These are phyloP conservation scores for Sicyos baderoa DNA, from an alignment of 306 rosid species.

Conservation along the genomic window DNA sequence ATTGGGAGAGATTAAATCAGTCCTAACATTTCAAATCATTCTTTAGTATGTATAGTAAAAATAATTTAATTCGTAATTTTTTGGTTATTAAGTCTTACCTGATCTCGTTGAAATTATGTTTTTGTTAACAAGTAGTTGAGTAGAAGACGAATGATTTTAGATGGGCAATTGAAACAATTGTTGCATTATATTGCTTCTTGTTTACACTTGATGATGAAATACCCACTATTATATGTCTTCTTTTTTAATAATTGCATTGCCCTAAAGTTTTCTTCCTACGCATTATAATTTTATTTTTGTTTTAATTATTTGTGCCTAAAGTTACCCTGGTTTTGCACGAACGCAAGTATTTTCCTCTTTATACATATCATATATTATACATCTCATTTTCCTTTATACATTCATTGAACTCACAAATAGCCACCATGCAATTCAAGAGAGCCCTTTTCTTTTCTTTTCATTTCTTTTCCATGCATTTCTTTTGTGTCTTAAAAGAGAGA, in stretches of 20 bases:
- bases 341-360: slow-evolving; percentile 4
- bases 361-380: not conserved
- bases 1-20: no score
- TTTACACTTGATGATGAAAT: slow-evolving; percentile 19
- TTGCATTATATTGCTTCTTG: slow-evolving; percentile 17
- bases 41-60: no score
- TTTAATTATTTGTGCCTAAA: slow-evolving; percentile 16
- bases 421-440: not conserved
- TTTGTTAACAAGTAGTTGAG: not conserved
- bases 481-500: not conserved
- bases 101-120: no score
- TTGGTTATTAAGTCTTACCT: no score
- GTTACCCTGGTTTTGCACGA: slow-evolving; percentile 16
- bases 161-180: slow-evolving; percentile 2
- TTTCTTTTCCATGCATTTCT: not conserved
- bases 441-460: not conserved
- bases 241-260: slow-evolving; percentile 6
- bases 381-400: not conserved
- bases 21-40: no score
- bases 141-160: not conserved
- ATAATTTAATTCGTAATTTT: no score
- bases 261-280: slow-evolving; percentile 16
- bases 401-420: not conserved
- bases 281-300: not conserved
- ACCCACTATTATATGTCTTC: slow-evolving; percentile 18